Evolutionary conservation across 495 filamentous ascomycete genomes (phyloP).

Genomic region (Penicillium canariense): DNA sequence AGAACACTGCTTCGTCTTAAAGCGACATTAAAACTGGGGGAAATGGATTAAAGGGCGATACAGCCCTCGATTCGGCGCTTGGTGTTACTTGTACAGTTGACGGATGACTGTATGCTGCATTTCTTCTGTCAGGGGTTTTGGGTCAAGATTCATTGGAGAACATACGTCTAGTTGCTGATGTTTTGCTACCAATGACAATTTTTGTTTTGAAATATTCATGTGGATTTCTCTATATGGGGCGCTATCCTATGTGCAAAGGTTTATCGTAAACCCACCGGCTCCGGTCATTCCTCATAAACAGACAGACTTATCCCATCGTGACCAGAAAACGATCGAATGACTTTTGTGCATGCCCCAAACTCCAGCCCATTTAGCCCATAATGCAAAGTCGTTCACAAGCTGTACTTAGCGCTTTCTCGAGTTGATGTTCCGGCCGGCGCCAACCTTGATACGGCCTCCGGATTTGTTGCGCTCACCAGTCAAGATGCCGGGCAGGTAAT

Average conservation of each 20-base stretch:
- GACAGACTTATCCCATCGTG: constrained; percentile 3
- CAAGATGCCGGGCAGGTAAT: constrained; percentile 84
- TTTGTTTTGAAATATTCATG: constrained; percentile 2
- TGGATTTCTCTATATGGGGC: neutral
- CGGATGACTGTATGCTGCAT: constrained; percentile 31
- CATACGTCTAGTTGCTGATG: constrained; percentile 1
- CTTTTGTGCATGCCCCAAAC: constrained; percentile 36
- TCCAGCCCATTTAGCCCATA: constrained; percentile 31
- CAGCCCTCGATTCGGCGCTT: constrained; percentile 41
- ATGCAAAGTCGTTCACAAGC: constrained; percentile 18
- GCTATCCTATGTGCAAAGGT: constrained; percentile 14
- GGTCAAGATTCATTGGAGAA: constrained; percentile 3
- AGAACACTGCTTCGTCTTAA: constrained; percentile 23
- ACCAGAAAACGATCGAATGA: constrained; percentile 18
- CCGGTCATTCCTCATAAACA: neutral
- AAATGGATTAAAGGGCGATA: constrained; percentile 33
- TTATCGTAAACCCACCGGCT: neutral
- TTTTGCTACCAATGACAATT: constrained; percentile 14
- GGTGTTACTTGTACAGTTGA: constrained; percentile 43
- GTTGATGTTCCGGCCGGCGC: constrained; percentile 85
- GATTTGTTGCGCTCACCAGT: constrained; percentile 67
- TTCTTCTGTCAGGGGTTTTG: constrained; percentile 6
- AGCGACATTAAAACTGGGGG: constrained; percentile 14
- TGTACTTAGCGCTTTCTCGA: constrained; percentile 61
- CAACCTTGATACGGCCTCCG: constrained; percentile 70